These are phyloP conservation scores for Plenodomus lindquistii DNA, from an alignment of 2,329 filamentous ascomycete genomes.

Conservation along the genomic window DNA sequence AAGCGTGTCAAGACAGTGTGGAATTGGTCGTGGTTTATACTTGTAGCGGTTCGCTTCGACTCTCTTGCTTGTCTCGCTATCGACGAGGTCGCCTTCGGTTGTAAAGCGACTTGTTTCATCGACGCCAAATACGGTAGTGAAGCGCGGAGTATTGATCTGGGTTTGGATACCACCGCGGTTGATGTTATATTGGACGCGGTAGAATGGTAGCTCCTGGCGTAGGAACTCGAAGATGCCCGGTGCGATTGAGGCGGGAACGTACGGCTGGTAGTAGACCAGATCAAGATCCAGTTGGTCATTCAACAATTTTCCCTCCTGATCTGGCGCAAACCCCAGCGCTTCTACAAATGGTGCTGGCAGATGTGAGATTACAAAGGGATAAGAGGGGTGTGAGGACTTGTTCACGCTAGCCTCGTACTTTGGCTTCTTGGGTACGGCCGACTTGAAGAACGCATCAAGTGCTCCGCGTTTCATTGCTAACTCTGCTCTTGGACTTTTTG, in stretches of 20 bases:
- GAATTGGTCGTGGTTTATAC: slow-evolving; percentile 70
- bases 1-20: slow-evolving; percentile 68
- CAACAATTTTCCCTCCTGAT: slow-evolving; percentile 59
- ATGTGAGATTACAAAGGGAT: slow-evolving; percentile 57
- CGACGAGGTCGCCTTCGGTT: slow-evolving; percentile 39
- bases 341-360: slow-evolving; percentile 51
- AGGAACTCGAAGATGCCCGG: slow-evolving; percentile 71
- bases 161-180: slow-evolving; percentile 66
- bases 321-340: slow-evolving; percentile 52
- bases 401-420: slow-evolving; percentile 36
- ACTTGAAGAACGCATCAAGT: slow-evolving; percentile 70
- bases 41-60: slow-evolving; percentile 56
- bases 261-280: slow-evolving; percentile 75
- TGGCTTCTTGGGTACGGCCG: slow-evolving; percentile 47
- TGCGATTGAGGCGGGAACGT: slow-evolving; percentile 62
- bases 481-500: neutral
- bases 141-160: slow-evolving; percentile 65
- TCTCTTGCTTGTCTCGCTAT: slow-evolving; percentile 49
- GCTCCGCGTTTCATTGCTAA: slow-evolving; percentile 59
- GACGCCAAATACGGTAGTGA: slow-evolving; percentile 63
- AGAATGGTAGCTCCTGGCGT: slow-evolving; percentile 72
- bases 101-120: slow-evolving; percentile 67
- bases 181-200: slow-evolving; percentile 74
- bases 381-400: slow-evolving; percentile 53
- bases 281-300: slow-evolving; percentile 72